Evolutionary conservation across 2,329 filamentous ascomycete species (phyloP), one percentile per base, ranked within the genome.

Genomic region (Bipolaris cookei): DNA sequence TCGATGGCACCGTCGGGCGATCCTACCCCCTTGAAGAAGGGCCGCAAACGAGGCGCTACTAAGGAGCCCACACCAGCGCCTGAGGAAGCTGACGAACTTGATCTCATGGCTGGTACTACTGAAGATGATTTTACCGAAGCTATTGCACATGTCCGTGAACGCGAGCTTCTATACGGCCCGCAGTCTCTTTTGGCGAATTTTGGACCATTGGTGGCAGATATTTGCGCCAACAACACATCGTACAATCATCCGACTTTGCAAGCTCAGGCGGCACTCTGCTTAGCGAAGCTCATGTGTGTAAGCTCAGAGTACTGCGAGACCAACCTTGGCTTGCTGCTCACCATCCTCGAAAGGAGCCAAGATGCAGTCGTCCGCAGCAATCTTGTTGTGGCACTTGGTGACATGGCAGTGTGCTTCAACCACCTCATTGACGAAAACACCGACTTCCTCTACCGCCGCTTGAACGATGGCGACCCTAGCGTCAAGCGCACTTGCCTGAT

Each of bases 331-430:
- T 88, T 99, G 3, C 88, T 99, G 58, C 97, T 99, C 77, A 98
- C 94, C 14, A 98, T 99, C 69, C 93, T 99, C 82, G 95, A 99
- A 79, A 89, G 92, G 28, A 97, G 92, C 1, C 86, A 91, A 30
- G 92, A 97, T 69, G 90, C 96, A 1, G 96, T 93, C 16, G 94
- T 96, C 37, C 89, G 95, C 49, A 96, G 91, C 68, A 99, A 99
- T 73, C 91, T 96, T 8, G 96, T 99, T 16, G 96, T 99, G 67
- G 94, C 95, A 0, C 86, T 99, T 0, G 95, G 95, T 37, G 95
- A 99, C 74, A 99, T 99, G 95, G 96, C 96, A 0, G 95, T 99
- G 20, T 97, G 93, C 84, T 99, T 99, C 84, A 99, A 99, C 73
- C 95, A 99, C 72, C 86, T 99, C 47, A 97, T 99, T 67, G 96